Evolutionary conservation across 2,329 filamentous ascomycete genomes (phyloP).

Genomic region (Ceratocystis papillata): DNA sequence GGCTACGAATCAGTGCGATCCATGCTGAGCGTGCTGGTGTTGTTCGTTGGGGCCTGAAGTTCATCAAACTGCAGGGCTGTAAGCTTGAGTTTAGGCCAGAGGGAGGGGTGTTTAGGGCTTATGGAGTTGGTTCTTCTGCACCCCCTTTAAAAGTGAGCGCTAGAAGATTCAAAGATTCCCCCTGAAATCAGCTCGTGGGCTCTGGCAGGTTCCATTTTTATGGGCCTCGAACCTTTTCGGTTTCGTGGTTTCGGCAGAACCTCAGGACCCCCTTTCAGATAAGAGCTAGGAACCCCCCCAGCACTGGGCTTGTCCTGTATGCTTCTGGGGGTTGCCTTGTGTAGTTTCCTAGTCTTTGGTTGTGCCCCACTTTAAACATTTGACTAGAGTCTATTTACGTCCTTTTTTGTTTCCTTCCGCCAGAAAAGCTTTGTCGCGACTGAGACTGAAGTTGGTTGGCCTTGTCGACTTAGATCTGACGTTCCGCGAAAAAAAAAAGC

Average conservation of each 20-base stretch:
- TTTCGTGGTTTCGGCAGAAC: neutral
- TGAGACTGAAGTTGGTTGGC: neutral
- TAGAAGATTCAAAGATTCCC: neutral
- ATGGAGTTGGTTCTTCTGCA: neutral
- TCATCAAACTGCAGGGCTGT: slow-evolving; percentile 1
- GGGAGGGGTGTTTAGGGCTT: neutral
- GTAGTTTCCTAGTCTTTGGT: neutral
- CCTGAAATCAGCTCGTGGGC: slow-evolving; percentile 4
- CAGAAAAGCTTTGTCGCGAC: neutral
- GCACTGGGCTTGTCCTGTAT: too few relatives aligned
- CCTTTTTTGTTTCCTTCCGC: neutral
- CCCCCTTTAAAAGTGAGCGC: neutral
- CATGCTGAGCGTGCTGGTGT: neutral
- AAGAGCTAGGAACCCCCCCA: too few relatives aligned
- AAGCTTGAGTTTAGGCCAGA: neutral
- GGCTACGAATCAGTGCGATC: neutral
- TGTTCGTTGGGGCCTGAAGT: neutral
- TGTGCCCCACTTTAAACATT: neutral
- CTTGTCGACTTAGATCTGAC: slow-evolving; percentile 6
- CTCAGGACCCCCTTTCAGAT: neutral
- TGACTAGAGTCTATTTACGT: neutral
- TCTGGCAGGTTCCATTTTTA: slow-evolving; percentile 5
- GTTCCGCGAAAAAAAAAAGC: slow-evolving; percentile 8
- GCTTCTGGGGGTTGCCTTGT: too few relatives aligned
- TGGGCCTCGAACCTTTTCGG: neutral